Conservation (phyloP, 2,329 filamentous ascomycete genomes). For the Aspergillus aculeatinus region DNA sequence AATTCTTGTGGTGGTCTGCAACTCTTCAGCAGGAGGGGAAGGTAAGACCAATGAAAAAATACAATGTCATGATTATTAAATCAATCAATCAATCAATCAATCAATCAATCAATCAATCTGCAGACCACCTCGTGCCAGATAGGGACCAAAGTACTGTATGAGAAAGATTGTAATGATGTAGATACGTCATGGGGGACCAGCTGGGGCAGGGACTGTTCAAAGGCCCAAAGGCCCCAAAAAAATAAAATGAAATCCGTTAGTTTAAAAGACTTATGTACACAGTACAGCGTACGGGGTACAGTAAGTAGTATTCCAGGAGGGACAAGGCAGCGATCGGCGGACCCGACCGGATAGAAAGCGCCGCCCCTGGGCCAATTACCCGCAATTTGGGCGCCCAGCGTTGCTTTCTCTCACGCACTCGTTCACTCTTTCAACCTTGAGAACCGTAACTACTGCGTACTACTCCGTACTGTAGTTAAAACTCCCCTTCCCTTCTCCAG, state of each 20-base stretch:
- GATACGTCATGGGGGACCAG: conserved; percentile 4
- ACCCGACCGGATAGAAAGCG: conserved; percentile 22
- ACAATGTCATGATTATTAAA: neutral
- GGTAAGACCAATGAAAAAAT: neutral
- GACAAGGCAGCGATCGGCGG: conserved; percentile 23
- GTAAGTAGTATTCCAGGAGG: neutral
- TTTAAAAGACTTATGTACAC: neutral
- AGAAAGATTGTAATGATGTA: neutral
- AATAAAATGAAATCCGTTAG: no score
- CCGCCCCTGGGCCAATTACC: conserved; percentile 16
- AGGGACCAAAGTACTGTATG: neutral
- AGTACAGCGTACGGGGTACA: neutral
- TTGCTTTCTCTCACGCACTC: neutral
- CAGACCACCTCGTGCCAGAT: neutral
- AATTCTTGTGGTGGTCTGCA: neutral
- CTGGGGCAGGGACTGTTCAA: no score
- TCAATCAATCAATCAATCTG: neutral
- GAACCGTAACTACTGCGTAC: no score
- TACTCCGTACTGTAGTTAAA: neutral
- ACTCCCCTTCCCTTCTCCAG: conserved; percentile 15
- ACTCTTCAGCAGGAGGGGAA: neutral
- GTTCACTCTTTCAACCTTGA: no score
- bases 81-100: no score
- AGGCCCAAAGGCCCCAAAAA: no score
- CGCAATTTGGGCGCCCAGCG: conserved; percentile 13